Evolutionary conservation across 2,329 filamentous ascomycete genomes (phyloP), one percentile per base, ranked within the genome.

Genomic region (Madurella mycetomatis): DNA sequence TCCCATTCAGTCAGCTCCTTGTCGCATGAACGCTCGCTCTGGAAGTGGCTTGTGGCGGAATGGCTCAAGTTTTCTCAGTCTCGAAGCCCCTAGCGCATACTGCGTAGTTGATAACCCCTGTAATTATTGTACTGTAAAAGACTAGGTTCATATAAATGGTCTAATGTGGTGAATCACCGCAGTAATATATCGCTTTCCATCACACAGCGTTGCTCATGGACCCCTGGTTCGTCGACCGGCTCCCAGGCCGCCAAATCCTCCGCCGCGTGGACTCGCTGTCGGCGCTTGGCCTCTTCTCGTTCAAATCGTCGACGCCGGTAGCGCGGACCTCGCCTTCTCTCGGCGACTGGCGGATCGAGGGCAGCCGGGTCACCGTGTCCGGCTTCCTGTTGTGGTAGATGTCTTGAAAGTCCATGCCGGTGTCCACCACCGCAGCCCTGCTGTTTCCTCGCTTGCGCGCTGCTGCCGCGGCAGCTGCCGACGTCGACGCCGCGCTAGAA

Each of bases 381-480:
- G 44, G 48, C n/a, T 51, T 54, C 12, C 62, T 49, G 47, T 51
- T 60, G 11, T 60, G 58, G 41, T 64, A 66, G 5, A 66, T 59
- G 30, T 66, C 64, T 43, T 64, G 61, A 32, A 64, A 66, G 43
- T 65, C 61, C 42, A 62, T 54, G 2, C 60, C 62, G 9, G 60
- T 49, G 15, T 64, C 63, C 17, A 64, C 57, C 1, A 62, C 59
- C 3, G 61, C 57, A 0, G 58, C 55, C 15, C 50, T 48, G 48
- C 57, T 60, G 49, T 56, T 55, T 7, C 41, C 43, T 32, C 58
- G 48, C 52, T 49, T 53, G 11, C 59, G 41, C 19, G 43, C 19
- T 47, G 7, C 7, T 25, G 25, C 25, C 25, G 25, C n/a, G n/a
- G n/a, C n/a, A n/a, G n/a, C 25, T 25, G 25, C 25, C 25, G 25